phyloP scores from a whole-genome alignment of 495 filamentous ascomycete genomes.

The Lasiosphaeris hirsuta region DNA sequence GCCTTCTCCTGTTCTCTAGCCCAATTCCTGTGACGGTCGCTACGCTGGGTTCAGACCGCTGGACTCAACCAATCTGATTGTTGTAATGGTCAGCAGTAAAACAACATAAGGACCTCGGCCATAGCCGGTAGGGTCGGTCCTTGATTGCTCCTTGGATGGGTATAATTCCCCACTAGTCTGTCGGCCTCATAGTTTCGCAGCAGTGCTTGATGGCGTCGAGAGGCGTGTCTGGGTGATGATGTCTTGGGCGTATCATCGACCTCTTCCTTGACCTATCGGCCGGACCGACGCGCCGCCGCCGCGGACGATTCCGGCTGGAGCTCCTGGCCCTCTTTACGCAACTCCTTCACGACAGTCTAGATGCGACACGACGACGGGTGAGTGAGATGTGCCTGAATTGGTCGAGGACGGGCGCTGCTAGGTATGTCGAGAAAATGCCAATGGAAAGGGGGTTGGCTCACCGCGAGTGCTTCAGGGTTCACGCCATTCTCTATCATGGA shows the following conservation, averaged over 20 bases:
- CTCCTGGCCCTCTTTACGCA: constrained; percentile 59
- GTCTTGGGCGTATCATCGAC: constrained; percentile 4
- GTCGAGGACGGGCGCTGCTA: not conserved
- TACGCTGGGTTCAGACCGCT: too few species aligned
- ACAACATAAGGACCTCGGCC: too few species aligned
- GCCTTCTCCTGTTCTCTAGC: too few species aligned
- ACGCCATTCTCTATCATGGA: constrained; percentile 97
- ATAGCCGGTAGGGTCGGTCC: too few species aligned
- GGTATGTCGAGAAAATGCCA: not conserved
- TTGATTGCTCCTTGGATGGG: too few species aligned
- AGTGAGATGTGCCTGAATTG: not conserved
- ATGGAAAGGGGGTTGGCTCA: constrained; percentile 43
- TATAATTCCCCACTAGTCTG: too few species aligned
- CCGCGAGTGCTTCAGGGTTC: constrained; percentile 91
- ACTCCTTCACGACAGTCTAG: constrained; percentile 69
- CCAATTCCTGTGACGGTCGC: too few species aligned
- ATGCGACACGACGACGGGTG: not conserved
- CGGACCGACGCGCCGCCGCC: constrained; percentile 1
- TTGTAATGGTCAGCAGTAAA: too few species aligned
- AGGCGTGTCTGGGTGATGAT: not conserved
- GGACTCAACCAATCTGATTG: too few species aligned
- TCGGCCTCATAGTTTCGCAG: too few species aligned
- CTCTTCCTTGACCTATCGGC: not conserved
- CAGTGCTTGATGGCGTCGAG: too few species aligned
- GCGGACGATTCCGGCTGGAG: constrained; percentile 25